phyloP scores from a whole-genome alignment of 352 stramenopile species.

The Pythium myriotylum region DNA sequence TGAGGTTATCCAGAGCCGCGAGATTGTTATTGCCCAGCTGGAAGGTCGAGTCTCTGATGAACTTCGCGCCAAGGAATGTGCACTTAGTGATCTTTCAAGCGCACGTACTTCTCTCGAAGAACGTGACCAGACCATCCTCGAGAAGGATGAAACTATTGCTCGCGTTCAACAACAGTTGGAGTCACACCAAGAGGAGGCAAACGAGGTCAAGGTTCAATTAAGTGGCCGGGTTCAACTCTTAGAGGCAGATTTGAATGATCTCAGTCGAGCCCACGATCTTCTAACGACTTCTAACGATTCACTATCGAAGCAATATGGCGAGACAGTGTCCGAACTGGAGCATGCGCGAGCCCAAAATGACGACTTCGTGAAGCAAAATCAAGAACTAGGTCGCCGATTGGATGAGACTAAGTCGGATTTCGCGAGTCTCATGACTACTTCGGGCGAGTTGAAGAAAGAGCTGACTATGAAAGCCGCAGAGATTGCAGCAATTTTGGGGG shows the following conservation, averaged over 20 bases:
- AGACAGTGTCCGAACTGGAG: background rate
- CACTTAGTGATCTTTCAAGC: background rate
- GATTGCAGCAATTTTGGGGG: background rate
- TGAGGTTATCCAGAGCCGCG: background rate
- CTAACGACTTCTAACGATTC: constrained; percentile 11
- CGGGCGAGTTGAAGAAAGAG: background rate
- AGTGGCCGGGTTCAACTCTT: constrained; percentile 23
- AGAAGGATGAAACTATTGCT: constrained; percentile 14
- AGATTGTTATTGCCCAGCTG: background rate
- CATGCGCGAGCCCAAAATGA: background rate
- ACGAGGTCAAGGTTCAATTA: constrained; percentile 15
- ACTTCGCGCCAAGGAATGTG: background rate
- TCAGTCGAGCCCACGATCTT: constrained; percentile 16
- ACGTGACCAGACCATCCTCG: constrained; percentile 2
- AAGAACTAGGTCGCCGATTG: background rate
- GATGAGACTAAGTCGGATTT: background rate
- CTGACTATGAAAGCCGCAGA: background rate
- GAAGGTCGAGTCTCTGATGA: background rate
- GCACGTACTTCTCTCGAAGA: constrained; percentile 1
- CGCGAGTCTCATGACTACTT: background rate
- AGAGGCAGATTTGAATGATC: constrained; percentile 20
- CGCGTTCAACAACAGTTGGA: constrained; percentile 8
- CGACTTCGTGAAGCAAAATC: background rate
- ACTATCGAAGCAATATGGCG: constrained; percentile 11
- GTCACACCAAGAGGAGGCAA: constrained; percentile 7